Conservation (phyloP, 2,329 filamentous ascomycete species). For the Mycosphaerelloides madeirae region DNA sequence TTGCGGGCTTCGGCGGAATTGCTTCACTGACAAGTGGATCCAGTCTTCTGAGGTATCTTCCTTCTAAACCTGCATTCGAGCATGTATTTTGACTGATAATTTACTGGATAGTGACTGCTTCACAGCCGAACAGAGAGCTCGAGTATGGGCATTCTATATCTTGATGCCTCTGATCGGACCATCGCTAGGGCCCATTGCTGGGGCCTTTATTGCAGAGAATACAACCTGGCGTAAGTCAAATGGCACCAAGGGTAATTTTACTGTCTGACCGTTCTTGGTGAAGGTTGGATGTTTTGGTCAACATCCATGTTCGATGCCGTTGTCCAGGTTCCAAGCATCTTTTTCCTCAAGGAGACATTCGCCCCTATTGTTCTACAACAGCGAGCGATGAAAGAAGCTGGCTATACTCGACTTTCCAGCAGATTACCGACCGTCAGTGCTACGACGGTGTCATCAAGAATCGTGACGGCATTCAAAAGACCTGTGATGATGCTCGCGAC, state of each 20-base stretch:
- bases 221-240: no score
- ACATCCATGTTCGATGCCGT: constrained; percentile 67
- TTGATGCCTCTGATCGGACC: no score
- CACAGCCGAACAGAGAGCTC: constrained; percentile 27
- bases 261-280: no score
- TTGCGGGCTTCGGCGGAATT: constrained; percentile 29
- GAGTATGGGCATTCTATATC: constrained; percentile 28
- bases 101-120: constrained; percentile 32
- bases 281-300: no score
- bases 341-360: constrained; percentile 60
- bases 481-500: constrained; percentile 27
- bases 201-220: no score
- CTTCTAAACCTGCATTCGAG: no score
- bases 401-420: no score
- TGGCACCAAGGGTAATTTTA: no score
- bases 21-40: constrained; percentile 39
- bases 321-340: constrained; percentile 68
- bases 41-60: no score
- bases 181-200: no score
- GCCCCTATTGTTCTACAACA: constrained; percentile 59
- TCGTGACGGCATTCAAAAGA: constrained; percentile 23
- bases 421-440: constrained; percentile 35
- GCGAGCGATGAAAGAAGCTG: constrained; percentile 50
- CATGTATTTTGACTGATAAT: no score
- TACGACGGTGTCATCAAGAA: constrained; percentile 21